These are phyloP conservation scores for Mytilinidion resinicola DNA, from an alignment of 495 filamentous ascomycete species.

Conservation along the genomic window DNA sequence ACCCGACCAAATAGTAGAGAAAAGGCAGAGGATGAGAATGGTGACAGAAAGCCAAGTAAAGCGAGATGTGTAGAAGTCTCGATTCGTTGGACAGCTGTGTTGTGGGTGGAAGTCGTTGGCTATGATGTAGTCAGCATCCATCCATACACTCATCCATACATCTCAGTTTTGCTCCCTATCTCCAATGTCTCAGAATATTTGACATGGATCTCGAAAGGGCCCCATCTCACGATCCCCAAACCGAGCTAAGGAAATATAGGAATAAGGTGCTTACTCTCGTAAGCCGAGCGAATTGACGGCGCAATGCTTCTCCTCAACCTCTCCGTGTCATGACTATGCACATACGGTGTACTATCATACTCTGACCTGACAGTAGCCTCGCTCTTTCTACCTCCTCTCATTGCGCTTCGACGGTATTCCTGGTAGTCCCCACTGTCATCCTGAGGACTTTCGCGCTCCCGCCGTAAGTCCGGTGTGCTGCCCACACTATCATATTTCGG, in stretches of 20 bases:
- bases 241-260: background rate
- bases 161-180: background rate
- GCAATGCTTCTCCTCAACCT: slow-evolving; percentile 4
- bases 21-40: slow-evolving; percentile 55
- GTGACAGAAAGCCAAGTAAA: slow-evolving; percentile 53
- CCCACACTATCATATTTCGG: slow-evolving; percentile 5
- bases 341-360: background rate
- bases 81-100: slow-evolving; percentile 28
- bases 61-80: slow-evolving; percentile 35
- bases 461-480: slow-evolving; percentile 22
- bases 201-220: too few relatives aligned
- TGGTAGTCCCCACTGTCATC: slow-evolving; percentile 13
- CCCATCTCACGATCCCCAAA: too few relatives aligned
- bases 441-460: slow-evolving; percentile 19
- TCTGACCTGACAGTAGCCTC: slow-evolving; percentile 2
- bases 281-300: slow-evolving; percentile 22
- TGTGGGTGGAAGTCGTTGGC: slow-evolving; percentile 22
- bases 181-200: too few relatives aligned
- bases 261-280: slow-evolving; percentile 15
- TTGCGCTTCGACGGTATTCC: slow-evolving; percentile 9
- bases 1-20: slow-evolving; percentile 59
- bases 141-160: background rate
- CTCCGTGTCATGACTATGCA: slow-evolving; percentile 15
- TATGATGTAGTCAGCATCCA: background rate
- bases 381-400: slow-evolving; percentile 3